Base-by-base conservation (phyloP, 345 rosid genomes). In the Corymbia maculata region DNA sequence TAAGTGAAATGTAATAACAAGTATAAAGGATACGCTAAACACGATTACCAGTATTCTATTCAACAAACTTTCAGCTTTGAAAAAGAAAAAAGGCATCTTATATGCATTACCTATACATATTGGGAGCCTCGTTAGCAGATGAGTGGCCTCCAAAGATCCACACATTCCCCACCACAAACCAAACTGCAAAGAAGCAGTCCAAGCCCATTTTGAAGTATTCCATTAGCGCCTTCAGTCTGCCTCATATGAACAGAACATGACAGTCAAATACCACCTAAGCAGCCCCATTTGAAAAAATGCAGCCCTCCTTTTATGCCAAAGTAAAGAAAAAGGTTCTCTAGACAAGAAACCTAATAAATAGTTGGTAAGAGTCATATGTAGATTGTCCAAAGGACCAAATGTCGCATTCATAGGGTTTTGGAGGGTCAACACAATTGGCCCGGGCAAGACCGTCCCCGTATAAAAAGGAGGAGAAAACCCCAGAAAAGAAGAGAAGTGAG, bases 151-250 rank as follows among this genome's bases (percentile, higher is more conserved):
- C 99, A 89, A 98, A 98, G 88, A 96, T 95, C 99, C 99, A 98
- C 26, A 98, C 99, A 86, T 98, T 98, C 91, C 99, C 99, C 88
- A 98, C 98, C 90, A 98, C 99, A 92, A 98, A 98, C 99, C 99
- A 98, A 88, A 97, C 95, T 17, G 99, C 99, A 91, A 98, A 98
- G 92, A 98, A 98, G 93, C 99, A 98, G 93, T 98, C 99, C 93
- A 98, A 90, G 75, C 92, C 97, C 99, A 98, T 97, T 91, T 98
- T 98, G 92, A 95, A 97, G 93, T 98, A 96, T 68, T 98, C 99
- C 91, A 97, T 91, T 32, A 98, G 89, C 16, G 92, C 97, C 92
- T 98, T 98, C 88, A 97, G 88, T 87, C 99, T 98, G 95, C 86
- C 75, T 51, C 50, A 87, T 66, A 90, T 86, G 87, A 87, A 91